phyloP scores from a whole-genome alignment of 495 filamentous ascomycete genomes.

The Aspergillus olivimuriae region DNA sequence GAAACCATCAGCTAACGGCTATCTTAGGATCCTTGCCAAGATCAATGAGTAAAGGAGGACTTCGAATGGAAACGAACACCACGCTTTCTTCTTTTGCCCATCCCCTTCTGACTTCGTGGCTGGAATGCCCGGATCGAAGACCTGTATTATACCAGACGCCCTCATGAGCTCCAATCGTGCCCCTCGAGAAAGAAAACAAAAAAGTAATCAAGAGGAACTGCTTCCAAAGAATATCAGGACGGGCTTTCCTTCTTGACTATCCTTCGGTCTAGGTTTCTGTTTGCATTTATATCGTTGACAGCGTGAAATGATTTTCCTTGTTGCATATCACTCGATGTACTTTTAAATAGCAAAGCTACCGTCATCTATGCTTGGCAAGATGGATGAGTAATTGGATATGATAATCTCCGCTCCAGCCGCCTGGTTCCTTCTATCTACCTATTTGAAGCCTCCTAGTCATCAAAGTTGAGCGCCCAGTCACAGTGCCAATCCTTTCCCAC shows the following conservation, averaged over 20 bases:
- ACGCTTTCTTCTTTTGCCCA: conserved; percentile 15
- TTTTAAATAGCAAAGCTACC: conserved; percentile 24
- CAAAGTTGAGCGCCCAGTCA: conserved; percentile 21
- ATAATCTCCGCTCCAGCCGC: conserved; percentile 32
- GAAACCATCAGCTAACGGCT: conserved; percentile 17
- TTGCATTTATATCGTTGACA: conserved; percentile 40
- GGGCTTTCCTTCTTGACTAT: conserved; percentile 3
- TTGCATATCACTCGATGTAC: conserved; percentile 40
- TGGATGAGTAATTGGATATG: conserved; percentile 29
- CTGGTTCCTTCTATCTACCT: background rate
- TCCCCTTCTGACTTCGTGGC: conserved; percentile 5
- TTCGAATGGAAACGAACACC: conserved; percentile 6
- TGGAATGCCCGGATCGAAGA: conserved; percentile 10
- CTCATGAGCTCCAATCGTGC: conserved; percentile 28
- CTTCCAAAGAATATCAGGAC: conserved; percentile 5
- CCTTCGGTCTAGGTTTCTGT: conserved; percentile 16
- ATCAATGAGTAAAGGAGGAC: conserved; percentile 65
- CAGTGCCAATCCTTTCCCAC: conserved; percentile 29
- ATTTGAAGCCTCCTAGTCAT: background rate
- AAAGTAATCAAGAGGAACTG: conserved; percentile 14
- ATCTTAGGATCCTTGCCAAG: conserved; percentile 69
- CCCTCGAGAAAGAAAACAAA: conserved; percentile 17
- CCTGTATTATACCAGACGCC: conserved; percentile 38
- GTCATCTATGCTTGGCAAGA: conserved; percentile 7
- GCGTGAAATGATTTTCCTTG: conserved; percentile 35